Percentiles rank a stretch among this genome's conserved stretches.
Conservation (phyloP, 495 filamentous ascomycete species). For the Hypoxylon perforatum region DNA sequence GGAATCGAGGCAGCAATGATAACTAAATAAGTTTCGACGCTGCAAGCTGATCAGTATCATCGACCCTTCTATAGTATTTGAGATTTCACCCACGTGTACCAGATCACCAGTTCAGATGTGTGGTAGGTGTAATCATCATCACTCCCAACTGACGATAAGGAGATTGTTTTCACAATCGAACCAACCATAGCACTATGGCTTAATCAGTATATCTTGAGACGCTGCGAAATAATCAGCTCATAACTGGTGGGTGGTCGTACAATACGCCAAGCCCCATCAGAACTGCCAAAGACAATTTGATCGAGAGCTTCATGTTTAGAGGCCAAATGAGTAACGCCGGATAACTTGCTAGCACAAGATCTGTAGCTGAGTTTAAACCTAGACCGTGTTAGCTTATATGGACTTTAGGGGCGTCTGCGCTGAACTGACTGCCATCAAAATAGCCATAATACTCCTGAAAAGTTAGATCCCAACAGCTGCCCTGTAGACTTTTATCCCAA, state of each 20-base stretch:
- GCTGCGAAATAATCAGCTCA: too few species aligned
- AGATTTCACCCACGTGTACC: neutral
- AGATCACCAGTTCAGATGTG: neutral
- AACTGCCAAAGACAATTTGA: neutral
- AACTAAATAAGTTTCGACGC: neutral
- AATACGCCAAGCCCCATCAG: neutral
- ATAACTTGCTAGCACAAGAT: neutral
- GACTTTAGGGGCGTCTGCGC: neutral
- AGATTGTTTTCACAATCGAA: neutral
- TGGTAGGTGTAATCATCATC: neutral
- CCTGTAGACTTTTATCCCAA: neutral
- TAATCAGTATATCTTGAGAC: too few species aligned
- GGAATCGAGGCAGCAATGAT: neutral
- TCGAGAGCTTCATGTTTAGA: neutral
- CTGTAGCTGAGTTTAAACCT: neutral
- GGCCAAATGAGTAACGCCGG: neutral
- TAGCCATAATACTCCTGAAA: neutral
- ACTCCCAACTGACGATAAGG: neutral
- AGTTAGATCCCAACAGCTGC: neutral
- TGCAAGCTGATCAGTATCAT: neutral
- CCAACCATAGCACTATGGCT: slow-evolving; percentile 4
- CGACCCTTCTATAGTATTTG: neutral
- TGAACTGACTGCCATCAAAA: neutral
- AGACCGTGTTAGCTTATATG: neutral
- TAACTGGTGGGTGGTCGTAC: too few species aligned